phyloP scores from a whole-genome alignment of 768 basidiomycete genomes.

The Xerocomus spinulosus region DNA sequence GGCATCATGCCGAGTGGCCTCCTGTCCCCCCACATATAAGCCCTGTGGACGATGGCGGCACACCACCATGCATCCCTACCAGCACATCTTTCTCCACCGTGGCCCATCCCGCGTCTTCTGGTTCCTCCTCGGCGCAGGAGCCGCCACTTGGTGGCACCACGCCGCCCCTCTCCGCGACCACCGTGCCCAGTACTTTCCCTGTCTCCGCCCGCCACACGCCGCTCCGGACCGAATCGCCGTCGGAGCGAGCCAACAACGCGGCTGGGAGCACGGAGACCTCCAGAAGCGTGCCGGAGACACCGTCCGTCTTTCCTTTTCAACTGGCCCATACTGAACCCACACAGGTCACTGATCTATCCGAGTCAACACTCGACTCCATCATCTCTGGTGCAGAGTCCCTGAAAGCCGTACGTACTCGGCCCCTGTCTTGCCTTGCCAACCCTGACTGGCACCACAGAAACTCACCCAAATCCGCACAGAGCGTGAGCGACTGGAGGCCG shows the following conservation, averaged over 20 bases:
- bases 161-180: constrained; percentile 42
- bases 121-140: constrained; percentile 59
- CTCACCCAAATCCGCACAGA: constrained; percentile 24
- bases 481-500: constrained; percentile 42
- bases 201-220: too few species aligned
- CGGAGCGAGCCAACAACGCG: constrained; percentile 23
- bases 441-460: constrained; percentile 28
- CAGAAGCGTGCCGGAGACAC: constrained; percentile 48
- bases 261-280: constrained; percentile 43
- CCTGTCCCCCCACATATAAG: background rate
- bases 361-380: constrained; percentile 61
- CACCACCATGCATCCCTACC: constrained; percentile 21
- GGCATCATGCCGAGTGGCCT: constrained; percentile 22
- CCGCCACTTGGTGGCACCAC: constrained; percentile 36
- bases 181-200: constrained; percentile 29
- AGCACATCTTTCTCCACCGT: constrained; percentile 24
- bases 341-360: constrained; percentile 59
- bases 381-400: constrained; percentile 52
- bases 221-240: constrained; percentile 10
- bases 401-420: constrained; percentile 48
- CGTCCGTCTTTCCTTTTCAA: constrained; percentile 30
- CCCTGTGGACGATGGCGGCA: background rate
- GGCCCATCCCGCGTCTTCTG: constrained; percentile 61
- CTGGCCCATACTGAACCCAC: background rate
- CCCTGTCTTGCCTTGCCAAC: background rate